Conservation (phyloP, 352 stramenopile species). For the Globisporangium apiculatum region DNA sequence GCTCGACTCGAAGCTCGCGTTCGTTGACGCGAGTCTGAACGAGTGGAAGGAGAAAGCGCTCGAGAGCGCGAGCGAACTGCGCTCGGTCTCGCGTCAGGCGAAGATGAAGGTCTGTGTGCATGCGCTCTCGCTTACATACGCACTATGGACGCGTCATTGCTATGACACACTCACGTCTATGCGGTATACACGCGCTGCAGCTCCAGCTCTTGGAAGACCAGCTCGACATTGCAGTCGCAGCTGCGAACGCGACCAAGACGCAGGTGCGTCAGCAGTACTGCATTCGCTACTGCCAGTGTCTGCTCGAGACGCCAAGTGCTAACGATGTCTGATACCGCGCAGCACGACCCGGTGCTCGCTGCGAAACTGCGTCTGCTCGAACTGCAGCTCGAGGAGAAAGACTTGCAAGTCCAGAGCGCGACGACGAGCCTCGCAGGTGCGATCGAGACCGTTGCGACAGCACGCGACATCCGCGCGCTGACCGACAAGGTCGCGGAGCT, state of each 20-base stretch:
- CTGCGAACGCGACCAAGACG: constrained; percentile 15
- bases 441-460: constrained; percentile 36
- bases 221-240: constrained; percentile 36
- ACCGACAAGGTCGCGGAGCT: constrained; percentile 58
- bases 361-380: constrained; percentile 62
- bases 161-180: not conserved
- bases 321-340: constrained; percentile 12
- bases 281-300: not conserved
- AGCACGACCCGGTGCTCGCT: constrained; percentile 51
- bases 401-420: constrained; percentile 33
- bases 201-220: constrained; percentile 60
- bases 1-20: constrained; percentile 55
- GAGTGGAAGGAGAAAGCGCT: constrained; percentile 72
- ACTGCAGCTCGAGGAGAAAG: constrained; percentile 58
- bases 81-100: constrained; percentile 30
- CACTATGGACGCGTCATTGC: too few relatives aligned
- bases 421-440: constrained; percentile 38
- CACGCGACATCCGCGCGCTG: constrained; percentile 38
- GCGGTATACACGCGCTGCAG: constrained; percentile 11
- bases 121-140: too few relatives aligned
- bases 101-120: constrained; percentile 35
- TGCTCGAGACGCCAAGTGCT: not conserved
- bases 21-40: constrained; percentile 53
- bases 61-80: constrained; percentile 42
- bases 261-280: constrained; percentile 1